Evolutionary conservation across 2,329 filamentous ascomycete genomes (phyloP), one percentile per base, ranked within the genome.

Genomic region (Acephala macrosclerotiorum): DNA sequence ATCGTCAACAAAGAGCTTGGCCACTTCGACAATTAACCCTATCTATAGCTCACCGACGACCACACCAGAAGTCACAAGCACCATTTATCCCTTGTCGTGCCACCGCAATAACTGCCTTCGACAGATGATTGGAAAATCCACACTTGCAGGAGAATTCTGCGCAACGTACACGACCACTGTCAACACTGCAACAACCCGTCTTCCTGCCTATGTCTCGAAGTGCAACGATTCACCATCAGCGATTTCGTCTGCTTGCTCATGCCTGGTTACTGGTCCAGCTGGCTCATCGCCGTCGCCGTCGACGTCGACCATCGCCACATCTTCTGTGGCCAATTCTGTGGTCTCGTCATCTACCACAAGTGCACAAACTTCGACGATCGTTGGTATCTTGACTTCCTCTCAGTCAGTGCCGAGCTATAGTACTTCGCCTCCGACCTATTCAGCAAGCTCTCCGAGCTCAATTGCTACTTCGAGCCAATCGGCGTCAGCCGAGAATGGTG

Each of bases 211-310:
- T 64, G 66, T 73, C n/a, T 70, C 70, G 1, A 63, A 70, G 8
- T 73, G 72, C 42, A 42, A 64, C 49, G 60, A 66, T 22, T 67
- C 61, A 1, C 70, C 72, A 33, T 67, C 67, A 7, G 63, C 58
- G 29, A 64, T 74, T 2, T 74, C 73, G 14, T 71, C 70, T 20
- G 71, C 70, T 38, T 74, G 73, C 58, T 74, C 72, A 12, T 73
- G 71, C 47, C 51, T 73, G 36, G 47, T 53, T 9, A 64, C 61
- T 33, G 36, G 25, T 29, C 16, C 56, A 0, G 38, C 36, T 3
- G 38, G 9, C 33, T 29, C 38, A n/a, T 55, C 51, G 3, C 12
- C 47, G 25, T 45, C 51, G 11, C n/a, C 26, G 29, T 26, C 51
- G n/a, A 25, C 59, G 22, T 36, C 9, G n/a, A 9, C 12, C 5